Evolutionary conservation across 257 asterid species (phyloP).

Genomic region (Jaltomata sinuosa): DNA sequence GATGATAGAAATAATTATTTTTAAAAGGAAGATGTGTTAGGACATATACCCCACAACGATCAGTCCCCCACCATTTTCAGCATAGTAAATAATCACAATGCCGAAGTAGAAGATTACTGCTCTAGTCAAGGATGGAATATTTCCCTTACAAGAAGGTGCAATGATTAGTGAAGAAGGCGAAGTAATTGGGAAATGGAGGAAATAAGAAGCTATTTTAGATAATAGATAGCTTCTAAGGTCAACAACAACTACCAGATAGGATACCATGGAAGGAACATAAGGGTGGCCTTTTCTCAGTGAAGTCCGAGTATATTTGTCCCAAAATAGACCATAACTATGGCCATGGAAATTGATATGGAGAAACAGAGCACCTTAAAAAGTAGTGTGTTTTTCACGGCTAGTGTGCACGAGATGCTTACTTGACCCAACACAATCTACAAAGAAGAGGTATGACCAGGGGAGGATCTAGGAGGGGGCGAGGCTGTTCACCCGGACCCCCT

Average conservation of each 20-base stretch:
- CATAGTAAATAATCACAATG: background rate
- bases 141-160: background rate
- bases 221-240: background rate
- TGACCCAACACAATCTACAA: background rate
- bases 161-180: background rate
- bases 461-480: no score
- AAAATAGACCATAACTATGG: background rate
- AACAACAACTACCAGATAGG: background rate
- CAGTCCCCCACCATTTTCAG: background rate
- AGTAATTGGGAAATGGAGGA: background rate
- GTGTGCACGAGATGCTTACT: background rate
- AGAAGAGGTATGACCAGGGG: background rate
- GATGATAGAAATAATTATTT: background rate
- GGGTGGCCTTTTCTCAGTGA: background rate
- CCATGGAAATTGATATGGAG: background rate
- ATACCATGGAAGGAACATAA: background rate
- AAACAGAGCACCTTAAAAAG: background rate
- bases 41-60: background rate
- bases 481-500: no score
- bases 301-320: background rate
- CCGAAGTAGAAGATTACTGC: background rate
- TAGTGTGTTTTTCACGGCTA: background rate
- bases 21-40: background rate
- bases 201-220: background rate
- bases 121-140: background rate